A percentile compares a stretch with the other conserved stretches of the same genome.
Conservation (phyloP, 2,329 filamentous ascomycete genomes). For the Arachnopeziza araneosa region DNA sequence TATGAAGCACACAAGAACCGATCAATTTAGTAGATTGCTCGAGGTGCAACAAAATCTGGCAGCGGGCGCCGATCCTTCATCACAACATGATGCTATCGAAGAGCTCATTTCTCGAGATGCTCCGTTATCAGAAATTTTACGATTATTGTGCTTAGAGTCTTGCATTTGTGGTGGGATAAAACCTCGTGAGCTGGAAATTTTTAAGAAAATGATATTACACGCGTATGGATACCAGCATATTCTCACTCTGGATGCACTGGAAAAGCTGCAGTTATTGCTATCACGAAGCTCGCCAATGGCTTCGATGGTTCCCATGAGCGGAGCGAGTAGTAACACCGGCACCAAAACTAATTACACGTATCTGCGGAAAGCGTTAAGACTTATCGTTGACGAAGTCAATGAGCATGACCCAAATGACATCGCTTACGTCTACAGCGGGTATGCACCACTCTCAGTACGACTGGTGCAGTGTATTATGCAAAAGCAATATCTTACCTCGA, state of each 20-base stretch:
- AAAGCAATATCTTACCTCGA: conserved; percentile 73
- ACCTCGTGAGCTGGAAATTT: conserved; percentile 80
- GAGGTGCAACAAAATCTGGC: conserved; percentile 96
- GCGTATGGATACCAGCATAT: conserved; percentile 95
- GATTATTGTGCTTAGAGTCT: conserved; percentile 85
- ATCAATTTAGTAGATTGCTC: conserved; percentile 79
- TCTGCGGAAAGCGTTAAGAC: conserved; percentile 75
- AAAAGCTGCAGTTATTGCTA: conserved; percentile 82
- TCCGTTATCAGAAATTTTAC: conserved; percentile 73
- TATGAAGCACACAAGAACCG: conserved; percentile 84
- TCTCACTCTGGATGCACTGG: conserved; percentile 79
- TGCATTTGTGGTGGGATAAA: conserved; percentile 85
- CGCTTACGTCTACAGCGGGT: conserved; percentile 96
- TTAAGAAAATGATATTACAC: conserved; percentile 81
- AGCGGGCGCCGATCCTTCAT: conserved; percentile 80
- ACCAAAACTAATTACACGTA: conserved; percentile 87
- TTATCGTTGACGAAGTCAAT: conserved; percentile 95
- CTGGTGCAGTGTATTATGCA: conserved; percentile 90
- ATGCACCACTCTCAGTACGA: conserved; percentile 85
- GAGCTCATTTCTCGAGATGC: conserved; percentile 89
- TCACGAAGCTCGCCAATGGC: conserved; percentile 71
- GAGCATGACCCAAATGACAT: conserved; percentile 92
- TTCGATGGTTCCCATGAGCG: conserved; percentile 73
- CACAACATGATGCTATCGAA: conserved; percentile 85
- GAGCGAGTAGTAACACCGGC: conserved; percentile 45